Evolutionary conservation across 768 basidiomycete species (phyloP).

Genomic region (Boletus rex-veris): DNA sequence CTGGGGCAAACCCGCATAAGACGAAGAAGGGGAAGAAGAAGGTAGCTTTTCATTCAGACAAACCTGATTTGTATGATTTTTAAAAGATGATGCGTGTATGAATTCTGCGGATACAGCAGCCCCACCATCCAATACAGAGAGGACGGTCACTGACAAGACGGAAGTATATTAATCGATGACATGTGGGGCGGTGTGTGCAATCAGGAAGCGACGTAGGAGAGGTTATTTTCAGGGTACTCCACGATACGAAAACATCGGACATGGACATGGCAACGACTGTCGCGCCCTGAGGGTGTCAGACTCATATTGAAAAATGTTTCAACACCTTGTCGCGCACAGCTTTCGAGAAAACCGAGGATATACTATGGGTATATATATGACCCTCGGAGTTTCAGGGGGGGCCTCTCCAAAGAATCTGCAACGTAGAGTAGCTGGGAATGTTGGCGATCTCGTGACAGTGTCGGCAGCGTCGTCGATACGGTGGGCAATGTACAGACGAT

Average conservation of each 20-base stretch:
- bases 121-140: too few species aligned
- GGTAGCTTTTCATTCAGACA: slow-evolving; percentile 65
- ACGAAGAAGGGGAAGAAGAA: slow-evolving; percentile 56
- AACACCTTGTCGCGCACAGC: slow-evolving; percentile 15
- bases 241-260: slow-evolving; percentile 8
- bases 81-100: slow-evolving; percentile 30
- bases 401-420: neutral
- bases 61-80: slow-evolving; percentile 73
- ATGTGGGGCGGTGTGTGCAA: neutral
- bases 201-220: neutral
- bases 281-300: neutral
- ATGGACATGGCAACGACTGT: slow-evolving; percentile 8
- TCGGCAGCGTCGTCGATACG: neutral
- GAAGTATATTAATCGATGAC: neutral
- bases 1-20: slow-evolving; percentile 17
- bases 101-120: too few species aligned
- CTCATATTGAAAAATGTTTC: slow-evolving; percentile 11
- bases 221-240: neutral
- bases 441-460: too few species aligned
- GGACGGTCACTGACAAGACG: neutral
- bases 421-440: neutral
- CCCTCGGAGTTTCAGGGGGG: neutral
- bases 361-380: neutral
- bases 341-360: slow-evolving; percentile 17
- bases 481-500: neutral